phyloP scores from a whole-genome alignment of 345 rosid species.

The Eucalyptus regnans region DNA sequence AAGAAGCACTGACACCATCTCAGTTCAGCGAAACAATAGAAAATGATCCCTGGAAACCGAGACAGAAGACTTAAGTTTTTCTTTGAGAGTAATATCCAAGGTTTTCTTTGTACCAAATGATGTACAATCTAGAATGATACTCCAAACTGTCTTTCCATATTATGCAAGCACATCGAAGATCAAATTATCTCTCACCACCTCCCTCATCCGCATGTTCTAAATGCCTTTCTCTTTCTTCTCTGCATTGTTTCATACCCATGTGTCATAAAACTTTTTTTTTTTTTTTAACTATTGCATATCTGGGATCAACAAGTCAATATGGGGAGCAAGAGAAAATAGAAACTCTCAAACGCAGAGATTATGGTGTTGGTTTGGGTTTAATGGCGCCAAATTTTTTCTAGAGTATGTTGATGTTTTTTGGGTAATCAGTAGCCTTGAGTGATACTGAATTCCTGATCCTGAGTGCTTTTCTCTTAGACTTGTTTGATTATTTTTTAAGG shows the following conservation, averaged over 20 bases:
- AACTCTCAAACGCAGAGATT: background rate
- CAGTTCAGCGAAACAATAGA: background rate
- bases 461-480: background rate
- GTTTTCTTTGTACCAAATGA: background rate
- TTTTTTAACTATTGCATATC: background rate
- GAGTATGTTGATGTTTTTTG: background rate
- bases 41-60: background rate
- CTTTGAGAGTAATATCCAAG: background rate
- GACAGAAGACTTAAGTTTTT: background rate
- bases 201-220: background rate
- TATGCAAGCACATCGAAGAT: background rate
- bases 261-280: background rate
- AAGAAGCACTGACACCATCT: background rate
- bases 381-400: background rate
- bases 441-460: background rate
- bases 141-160: background rate
- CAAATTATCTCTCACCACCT: background rate
- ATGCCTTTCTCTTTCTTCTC: background rate
- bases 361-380: background rate
- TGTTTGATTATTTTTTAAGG: background rate
- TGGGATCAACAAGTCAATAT: background rate
- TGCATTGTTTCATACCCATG: background rate
- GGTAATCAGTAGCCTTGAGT: background rate
- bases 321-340: background rate
- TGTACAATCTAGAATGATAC: background rate